These are phyloP conservation scores for Hanseniaspora valbyensis DNA, from an alignment of 805 yeast genomes.

Conservation along the genomic window DNA sequence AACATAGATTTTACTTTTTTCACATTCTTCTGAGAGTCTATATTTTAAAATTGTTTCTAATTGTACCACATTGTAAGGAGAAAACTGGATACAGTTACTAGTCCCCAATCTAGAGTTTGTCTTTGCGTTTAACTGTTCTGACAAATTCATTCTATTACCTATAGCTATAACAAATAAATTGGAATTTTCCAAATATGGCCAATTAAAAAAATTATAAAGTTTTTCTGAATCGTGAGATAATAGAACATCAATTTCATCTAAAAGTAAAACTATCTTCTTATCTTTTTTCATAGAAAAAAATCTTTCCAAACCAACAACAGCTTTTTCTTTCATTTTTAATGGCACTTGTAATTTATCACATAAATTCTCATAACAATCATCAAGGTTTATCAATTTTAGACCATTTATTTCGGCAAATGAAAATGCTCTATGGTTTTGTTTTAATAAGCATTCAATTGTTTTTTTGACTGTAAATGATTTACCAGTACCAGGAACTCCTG, in stretches of 20 bases:
- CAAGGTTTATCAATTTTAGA: slow-evolving; percentile 67
- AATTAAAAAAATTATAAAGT: slow-evolving; percentile 91
- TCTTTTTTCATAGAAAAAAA: slow-evolving; percentile 40
- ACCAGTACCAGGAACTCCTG: slow-evolving; percentile 98
- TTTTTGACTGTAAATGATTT: slow-evolving; percentile 89
- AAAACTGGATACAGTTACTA: slow-evolving; percentile 63
- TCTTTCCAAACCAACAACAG: slow-evolving; percentile 59
- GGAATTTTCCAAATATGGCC: slow-evolving; percentile 82
- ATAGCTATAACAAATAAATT: slow-evolving; percentile 80
- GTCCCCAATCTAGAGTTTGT: slow-evolving; percentile 85
- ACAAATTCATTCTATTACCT: slow-evolving; percentile 95
- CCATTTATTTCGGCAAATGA: slow-evolving; percentile 84
- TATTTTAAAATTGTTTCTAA: slow-evolving; percentile 62
- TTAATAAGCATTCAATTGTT: slow-evolving; percentile 58
- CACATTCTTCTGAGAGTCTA: slow-evolving; percentile 42
- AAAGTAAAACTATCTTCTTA: slow-evolving; percentile 53
- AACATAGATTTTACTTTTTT: slow-evolving; percentile 29
- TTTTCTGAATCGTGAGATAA: slow-evolving; percentile 73
- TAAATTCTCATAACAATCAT: slow-evolving; percentile 65
- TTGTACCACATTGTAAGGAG: slow-evolving; percentile 77
- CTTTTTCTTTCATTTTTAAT: slow-evolving; percentile 50
- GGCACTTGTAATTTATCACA: slow-evolving; percentile 47
- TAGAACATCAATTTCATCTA: slow-evolving; percentile 91
- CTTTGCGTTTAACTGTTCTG: slow-evolving; percentile 83
- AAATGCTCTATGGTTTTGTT: slow-evolving; percentile 39